Percentiles rank a stretch among this genome's conserved stretches.
phyloP scores from a whole-genome alignment of 768 basidiomycete species.

The Xerocomus spinulosus region DNA sequence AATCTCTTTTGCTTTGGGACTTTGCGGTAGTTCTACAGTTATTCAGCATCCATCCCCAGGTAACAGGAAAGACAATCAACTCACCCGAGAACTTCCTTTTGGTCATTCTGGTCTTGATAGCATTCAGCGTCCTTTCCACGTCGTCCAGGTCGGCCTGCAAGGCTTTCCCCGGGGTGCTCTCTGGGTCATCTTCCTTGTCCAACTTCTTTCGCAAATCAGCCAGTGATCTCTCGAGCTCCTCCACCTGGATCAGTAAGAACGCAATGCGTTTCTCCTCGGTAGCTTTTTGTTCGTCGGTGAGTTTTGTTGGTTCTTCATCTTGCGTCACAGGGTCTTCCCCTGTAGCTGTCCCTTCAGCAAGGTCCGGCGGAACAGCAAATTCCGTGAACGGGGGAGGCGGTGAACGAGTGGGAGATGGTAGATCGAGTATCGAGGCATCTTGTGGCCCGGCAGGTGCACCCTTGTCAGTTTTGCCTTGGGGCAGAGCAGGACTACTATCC shows the following conservation, averaged over 20 bases:
- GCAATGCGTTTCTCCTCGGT: constrained; percentile 18
- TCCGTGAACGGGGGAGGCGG: constrained; percentile 30
- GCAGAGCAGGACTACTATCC: constrained; percentile 5
- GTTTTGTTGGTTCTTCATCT: constrained; percentile 15
- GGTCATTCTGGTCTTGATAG: constrained; percentile 10
- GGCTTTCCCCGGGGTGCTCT: neutral
- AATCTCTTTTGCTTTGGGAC: no score
- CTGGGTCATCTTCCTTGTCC: constrained; percentile 4
- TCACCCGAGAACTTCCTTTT: constrained; percentile 23
- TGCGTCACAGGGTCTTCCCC: constrained; percentile 13
- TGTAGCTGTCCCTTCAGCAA: constrained; percentile 4
- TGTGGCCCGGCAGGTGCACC: neutral
- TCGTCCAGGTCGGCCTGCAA: constrained; percentile 20
- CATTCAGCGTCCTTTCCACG: constrained; percentile 2
- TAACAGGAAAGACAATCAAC: neutral
- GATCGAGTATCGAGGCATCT: constrained; percentile 1
- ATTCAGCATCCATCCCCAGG: constrained; percentile 1
- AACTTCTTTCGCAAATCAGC: constrained; percentile 4
- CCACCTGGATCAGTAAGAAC: constrained; percentile 17
- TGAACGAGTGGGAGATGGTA: constrained; percentile 7
- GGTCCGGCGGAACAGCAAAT: constrained; percentile 4
- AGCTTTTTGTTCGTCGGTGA: constrained; percentile 20
- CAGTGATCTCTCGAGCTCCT: constrained; percentile 10
- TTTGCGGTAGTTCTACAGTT: no score
- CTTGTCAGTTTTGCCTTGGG: neutral